Percentiles rank a stretch among this genome's conserved stretches.
These are phyloP conservation scores for Daldinia loculata DNA, from an alignment of 495 filamentous ascomycete genomes.

Conservation along the genomic window DNA sequence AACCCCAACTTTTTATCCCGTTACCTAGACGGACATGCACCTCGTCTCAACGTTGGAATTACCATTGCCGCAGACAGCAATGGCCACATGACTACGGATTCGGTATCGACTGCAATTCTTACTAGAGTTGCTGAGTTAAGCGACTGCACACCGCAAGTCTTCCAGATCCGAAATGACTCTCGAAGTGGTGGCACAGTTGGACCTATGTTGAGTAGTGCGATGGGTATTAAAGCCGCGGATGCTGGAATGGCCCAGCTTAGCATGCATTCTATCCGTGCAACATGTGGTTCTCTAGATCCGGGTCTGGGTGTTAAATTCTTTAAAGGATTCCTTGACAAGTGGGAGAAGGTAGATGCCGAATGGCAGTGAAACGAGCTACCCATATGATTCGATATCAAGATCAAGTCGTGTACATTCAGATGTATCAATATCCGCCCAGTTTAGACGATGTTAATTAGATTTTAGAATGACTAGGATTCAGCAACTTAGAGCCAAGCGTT, in stretches of 20 bases:
- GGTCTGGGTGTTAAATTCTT: conserved; percentile 89
- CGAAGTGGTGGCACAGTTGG: conserved; percentile 94
- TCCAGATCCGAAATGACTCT: conserved; percentile 93
- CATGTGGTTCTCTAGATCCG: conserved; percentile 85
- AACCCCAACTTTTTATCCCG: conserved; percentile 88
- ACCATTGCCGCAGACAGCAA: conserved; percentile 87
- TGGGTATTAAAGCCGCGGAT: conserved; percentile 87
- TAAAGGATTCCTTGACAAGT: conserved; percentile 88
- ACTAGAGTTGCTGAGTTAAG: conserved; percentile 75
- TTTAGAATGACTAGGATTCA: neutral
- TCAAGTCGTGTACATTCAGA: conserved; percentile 5
- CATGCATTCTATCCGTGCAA: conserved; percentile 95
- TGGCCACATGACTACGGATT: conserved; percentile 92
- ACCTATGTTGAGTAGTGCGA: conserved; percentile 81
- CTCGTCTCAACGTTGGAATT: conserved; percentile 88
- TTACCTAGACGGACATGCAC: conserved; percentile 86
- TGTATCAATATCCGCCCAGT: conserved; percentile 15
- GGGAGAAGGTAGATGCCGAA: conserved; percentile 85
- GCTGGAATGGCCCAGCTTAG: conserved; percentile 90
- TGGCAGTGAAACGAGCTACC: conserved; percentile 62
- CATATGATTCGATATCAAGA: neutral
- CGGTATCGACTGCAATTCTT: conserved; percentile 78
- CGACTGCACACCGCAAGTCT: conserved; percentile 78
- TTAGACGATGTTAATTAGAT: neutral
- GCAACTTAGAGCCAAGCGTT: neutral